Percentiles rank a stretch among this genome's conserved stretches.
These are phyloP conservation scores for Candida sakaeoensis DNA, from an alignment of 805 yeast species.

Conservation along the genomic window DNA sequence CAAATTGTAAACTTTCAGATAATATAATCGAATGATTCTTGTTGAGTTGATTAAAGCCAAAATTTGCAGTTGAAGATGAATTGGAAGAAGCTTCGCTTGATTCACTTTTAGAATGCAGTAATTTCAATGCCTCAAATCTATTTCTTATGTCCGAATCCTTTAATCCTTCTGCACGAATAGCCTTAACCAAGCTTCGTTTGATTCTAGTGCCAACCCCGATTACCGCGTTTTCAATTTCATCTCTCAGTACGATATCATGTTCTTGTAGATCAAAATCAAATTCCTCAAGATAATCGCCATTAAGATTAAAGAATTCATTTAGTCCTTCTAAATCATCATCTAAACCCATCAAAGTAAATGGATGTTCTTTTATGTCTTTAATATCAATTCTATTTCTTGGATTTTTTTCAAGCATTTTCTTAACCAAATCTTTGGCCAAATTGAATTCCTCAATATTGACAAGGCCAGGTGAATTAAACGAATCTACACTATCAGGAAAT, in stretches of 20 bases:
- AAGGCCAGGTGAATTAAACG: conserved; percentile 36
- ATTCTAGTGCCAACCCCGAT: conserved; percentile 74
- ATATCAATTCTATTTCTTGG: conserved; percentile 68
- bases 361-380: conserved; percentile 69
- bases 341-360: conserved; percentile 49
- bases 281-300: conserved; percentile 13
- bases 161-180: conserved; percentile 26
- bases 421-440: conserved; percentile 56
- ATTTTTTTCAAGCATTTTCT: conserved; percentile 62
- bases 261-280: conserved; percentile 20
- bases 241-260: conserved; percentile 54
- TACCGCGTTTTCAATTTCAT: conserved; percentile 74
- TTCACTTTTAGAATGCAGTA: conserved; percentile 24
- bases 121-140: conserved; percentile 17
- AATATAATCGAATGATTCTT: conserved; percentile 27
- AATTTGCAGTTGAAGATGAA: conserved; percentile 12
- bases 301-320: conserved; percentile 34
- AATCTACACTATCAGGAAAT: conserved; percentile 46
- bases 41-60: conserved; percentile 8
- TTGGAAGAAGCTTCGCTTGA: conserved; percentile 29
- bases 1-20: conserved; percentile 23
- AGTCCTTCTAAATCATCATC: conserved; percentile 33
- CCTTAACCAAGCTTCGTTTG: conserved; percentile 47
- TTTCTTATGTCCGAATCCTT: conserved; percentile 21
- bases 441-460: conserved; percentile 42